Percentiles rank a stretch among this genome's conserved stretches.
These are phyloP conservation scores for Colletotrichum sp. DNA, from an alignment of 2,329 filamentous ascomycete species.

Conservation along the genomic window DNA sequence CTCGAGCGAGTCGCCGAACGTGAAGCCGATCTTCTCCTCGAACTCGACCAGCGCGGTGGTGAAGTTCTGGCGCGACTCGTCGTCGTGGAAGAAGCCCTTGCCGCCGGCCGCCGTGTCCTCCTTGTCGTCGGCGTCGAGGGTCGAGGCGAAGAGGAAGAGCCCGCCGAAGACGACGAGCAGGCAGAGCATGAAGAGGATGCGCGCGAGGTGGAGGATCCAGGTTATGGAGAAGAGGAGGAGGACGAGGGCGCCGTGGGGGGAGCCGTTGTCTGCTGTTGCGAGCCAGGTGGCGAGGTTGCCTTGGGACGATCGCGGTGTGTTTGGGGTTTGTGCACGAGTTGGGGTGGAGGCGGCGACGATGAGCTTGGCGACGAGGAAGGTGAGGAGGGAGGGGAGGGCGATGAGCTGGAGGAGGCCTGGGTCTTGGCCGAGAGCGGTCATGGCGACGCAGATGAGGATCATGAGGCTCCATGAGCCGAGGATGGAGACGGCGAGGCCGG, in stretches of 20 bases:
- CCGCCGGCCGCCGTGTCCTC: not conserved
- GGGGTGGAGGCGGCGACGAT: not conserved
- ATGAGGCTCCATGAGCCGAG: slow-evolving; percentile 7
- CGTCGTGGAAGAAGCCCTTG: not conserved
- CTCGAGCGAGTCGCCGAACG: not conserved
- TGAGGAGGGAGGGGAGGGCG: slow-evolving; percentile 12
- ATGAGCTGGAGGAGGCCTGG: slow-evolving; percentile 9
- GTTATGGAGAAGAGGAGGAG: slow-evolving; percentile 3
- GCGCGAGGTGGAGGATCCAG: slow-evolving; percentile 12
- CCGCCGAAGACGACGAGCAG: not conserved
- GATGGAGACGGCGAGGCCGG: not conserved
- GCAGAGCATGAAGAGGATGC: slow-evolving; percentile 5
- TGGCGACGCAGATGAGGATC: not conserved
- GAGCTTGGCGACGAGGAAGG: slow-evolving; percentile 14
- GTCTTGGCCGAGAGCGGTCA: not conserved
- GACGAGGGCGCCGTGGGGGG: slow-evolving; percentile 14
- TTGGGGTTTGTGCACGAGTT: not conserved
- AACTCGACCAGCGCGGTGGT: not conserved
- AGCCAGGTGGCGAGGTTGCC: slow-evolving; percentile 11
- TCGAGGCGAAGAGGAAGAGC: not conserved
- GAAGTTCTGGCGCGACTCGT: not conserved
- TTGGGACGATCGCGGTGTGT: not conserved
- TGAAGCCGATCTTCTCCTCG: not conserved
- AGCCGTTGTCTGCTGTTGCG: slow-evolving; percentile 14
- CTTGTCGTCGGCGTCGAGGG: not conserved